These are phyloP conservation scores for Fusarium heterosporum DNA, from an alignment of 2,329 filamentous ascomycete species.

Conservation along the genomic window DNA sequence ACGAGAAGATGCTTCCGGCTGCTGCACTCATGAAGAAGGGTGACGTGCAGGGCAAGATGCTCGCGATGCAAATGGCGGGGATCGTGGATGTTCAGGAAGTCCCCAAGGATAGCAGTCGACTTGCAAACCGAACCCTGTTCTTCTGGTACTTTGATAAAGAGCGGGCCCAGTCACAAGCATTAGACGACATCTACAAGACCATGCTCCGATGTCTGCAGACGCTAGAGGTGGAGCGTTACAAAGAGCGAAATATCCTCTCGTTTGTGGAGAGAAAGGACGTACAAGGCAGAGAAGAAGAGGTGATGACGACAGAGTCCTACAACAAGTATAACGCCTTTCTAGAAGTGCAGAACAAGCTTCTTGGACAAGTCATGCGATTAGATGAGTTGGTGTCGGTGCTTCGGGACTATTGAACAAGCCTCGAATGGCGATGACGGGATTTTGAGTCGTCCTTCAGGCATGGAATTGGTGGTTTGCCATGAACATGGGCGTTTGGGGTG, in stretches of 20 bases:
- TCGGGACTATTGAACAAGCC: conserved; percentile 72
- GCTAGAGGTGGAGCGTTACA: conserved; percentile 78
- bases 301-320: conserved; percentile 80
- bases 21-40: conserved; percentile 86
- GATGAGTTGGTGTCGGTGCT: conserved; percentile 88
- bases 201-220: conserved; percentile 89
- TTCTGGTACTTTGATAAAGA: conserved; percentile 91
- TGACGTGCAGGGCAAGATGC: conserved; percentile 86
- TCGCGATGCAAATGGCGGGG: conserved; percentile 86
- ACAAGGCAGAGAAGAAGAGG: conserved; percentile 83
- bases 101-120: conserved; percentile 84
- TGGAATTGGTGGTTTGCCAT: conserved; percentile 9
- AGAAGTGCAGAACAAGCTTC: conserved; percentile 76
- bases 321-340: conserved; percentile 69
- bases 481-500: conserved; percentile 10
- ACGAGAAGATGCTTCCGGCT: conserved; percentile 88
- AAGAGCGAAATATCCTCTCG: conserved; percentile 77
- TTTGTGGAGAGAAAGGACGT: conserved; percentile 90
- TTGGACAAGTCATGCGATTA: conserved; percentile 81
- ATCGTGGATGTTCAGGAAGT: conserved; percentile 95
- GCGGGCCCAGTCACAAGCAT: conserved; percentile 74
- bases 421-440: not conserved
- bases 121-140: conserved; percentile 86
- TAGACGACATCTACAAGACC: conserved; percentile 88
- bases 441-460: conserved; percentile 3